A percentile compares a stretch with the other conserved stretches of the same genome.
phyloP scores from a whole-genome alignment of 345 rosid genomes.

The Citrus hindsii region DNA sequence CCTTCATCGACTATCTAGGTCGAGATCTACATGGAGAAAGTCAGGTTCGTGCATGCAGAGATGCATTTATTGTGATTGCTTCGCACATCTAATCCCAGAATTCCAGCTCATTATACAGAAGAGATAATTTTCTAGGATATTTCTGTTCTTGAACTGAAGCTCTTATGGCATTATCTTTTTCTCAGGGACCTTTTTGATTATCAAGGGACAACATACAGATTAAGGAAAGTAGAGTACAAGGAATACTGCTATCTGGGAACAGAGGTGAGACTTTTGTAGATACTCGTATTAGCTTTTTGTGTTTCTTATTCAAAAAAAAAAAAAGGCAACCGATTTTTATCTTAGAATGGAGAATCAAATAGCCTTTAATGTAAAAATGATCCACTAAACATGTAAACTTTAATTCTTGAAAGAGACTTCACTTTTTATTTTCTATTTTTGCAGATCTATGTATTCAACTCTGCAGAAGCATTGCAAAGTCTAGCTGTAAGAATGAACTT shows the following conservation, averaged over 20 bases:
- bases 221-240: slow-evolving; percentile 72
- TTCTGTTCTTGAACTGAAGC: background rate
- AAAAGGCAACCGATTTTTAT: background rate
- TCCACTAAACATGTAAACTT: background rate
- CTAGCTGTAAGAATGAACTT: slow-evolving; percentile 56
- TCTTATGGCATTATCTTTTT: background rate
- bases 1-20: slow-evolving; percentile 40
- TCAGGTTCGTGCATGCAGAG: slow-evolving; percentile 41
- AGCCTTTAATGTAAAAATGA: background rate
- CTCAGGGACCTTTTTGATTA: slow-evolving; percentile 78
- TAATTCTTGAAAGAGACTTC: slow-evolving; percentile 8
- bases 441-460: slow-evolving; percentile 48
- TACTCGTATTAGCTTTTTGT: too few relatives aligned
- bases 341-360: background rate
- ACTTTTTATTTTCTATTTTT: slow-evolving; percentile 8
- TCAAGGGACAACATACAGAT: slow-evolving; percentile 80
- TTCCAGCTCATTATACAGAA: background rate
- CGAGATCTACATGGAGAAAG: slow-evolving; percentile 96
- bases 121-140: background rate
- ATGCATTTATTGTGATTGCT: background rate
- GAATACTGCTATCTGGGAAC: slow-evolving; percentile 66
- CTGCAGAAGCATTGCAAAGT: slow-evolving; percentile 58
- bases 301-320: too few relatives aligned
- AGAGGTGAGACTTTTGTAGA: slow-evolving; percentile 36
- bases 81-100: background rate